phyloP scores from a whole-genome alignment of 163 green algal species.

The Picocystis sp. region DNA sequence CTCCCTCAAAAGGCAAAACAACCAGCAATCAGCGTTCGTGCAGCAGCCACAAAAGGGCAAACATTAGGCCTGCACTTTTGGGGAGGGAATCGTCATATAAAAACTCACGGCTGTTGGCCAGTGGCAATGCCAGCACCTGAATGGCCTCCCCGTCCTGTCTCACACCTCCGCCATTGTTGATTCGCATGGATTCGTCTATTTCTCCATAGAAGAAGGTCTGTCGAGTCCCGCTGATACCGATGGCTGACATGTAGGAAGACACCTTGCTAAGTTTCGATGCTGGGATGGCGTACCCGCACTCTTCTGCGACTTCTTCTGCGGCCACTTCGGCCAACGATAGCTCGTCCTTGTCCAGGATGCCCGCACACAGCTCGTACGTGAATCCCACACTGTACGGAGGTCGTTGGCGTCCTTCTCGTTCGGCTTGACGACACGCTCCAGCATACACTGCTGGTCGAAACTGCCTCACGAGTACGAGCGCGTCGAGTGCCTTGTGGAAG shows the following conservation, averaged over 20 bases:
- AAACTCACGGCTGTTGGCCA: conserved; percentile 31
- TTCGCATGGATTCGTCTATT: conserved; percentile 36
- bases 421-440: not conserved
- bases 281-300: conserved; percentile 20
- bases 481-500: conserved; percentile 40
- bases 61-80: conserved; percentile 54
- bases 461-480: conserved; percentile 56
- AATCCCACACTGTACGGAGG: conserved; percentile 33
- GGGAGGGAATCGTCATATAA: conserved; percentile 33
- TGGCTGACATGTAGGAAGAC: conserved; percentile 11
- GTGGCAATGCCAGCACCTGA: conserved; percentile 60
- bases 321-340: conserved; percentile 41
- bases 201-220: conserved; percentile 46
- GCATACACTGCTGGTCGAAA: conserved; percentile 42
- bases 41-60: conserved; percentile 46
- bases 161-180: conserved; percentile 34
- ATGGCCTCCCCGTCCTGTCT: conserved; percentile 53
- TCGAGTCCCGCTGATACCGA: conserved; percentile 13
- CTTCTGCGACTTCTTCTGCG: conserved; percentile 30
- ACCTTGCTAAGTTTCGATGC: conserved; percentile 5
- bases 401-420: not conserved
- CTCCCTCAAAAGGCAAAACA: no score
- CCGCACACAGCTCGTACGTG: conserved; percentile 78
- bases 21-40: no score
- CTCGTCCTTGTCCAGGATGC: conserved; percentile 64